Evolutionary conservation across 2,329 filamentous ascomycete species (phyloP), one percentile per base, ranked within the genome.

Genomic region (Sphaerulina vaccinii): DNA sequence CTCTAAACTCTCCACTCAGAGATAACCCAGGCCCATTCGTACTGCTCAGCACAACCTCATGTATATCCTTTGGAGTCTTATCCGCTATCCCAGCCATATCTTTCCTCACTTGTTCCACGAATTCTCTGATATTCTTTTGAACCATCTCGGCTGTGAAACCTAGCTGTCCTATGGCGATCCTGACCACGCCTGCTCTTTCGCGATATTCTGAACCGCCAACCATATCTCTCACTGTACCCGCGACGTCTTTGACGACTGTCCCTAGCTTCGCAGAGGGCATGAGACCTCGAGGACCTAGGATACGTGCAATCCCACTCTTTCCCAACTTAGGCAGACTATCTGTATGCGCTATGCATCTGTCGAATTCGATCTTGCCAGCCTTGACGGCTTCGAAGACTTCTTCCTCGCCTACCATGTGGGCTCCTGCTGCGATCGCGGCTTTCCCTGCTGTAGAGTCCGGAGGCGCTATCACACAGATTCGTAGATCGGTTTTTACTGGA

Each of bases 191-290:
- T 60, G 85, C 72, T 61, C 86, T 81, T 75, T 99, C 93, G 67
- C 90, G 84, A 74, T 96, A 99, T 62, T 91, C 84, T 47, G 85
- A 88, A 48, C 85, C 89, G 56, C 92, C 90, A 11, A 90, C 83
- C 72, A 96, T 84, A 60, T 92, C 88, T 64, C 81, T 82, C 65
- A 99, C 87, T 27, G 84, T 80, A n/a, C 77, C 71, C 48, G 80
- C 80, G 13, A 96, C 81, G 68, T 95, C 87, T 66, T 81, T 86
- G 19, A 95, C 90, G 50, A 99, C 87, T 0, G 93, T 97, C 59
- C 90, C 90, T 56, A 83, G 83, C 78, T 96, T 96, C 54, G 81
- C 75, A 69, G 83, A 95, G 5, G 93, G 93, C 93, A 99, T 97
- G 66, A 99, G 72, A 2, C 91, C 91, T 71, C 83, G 85, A 39